These are phyloP conservation scores for Periconia digitata DNA, from an alignment of 2,329 filamentous ascomycete genomes.

Conservation along the genomic window DNA sequence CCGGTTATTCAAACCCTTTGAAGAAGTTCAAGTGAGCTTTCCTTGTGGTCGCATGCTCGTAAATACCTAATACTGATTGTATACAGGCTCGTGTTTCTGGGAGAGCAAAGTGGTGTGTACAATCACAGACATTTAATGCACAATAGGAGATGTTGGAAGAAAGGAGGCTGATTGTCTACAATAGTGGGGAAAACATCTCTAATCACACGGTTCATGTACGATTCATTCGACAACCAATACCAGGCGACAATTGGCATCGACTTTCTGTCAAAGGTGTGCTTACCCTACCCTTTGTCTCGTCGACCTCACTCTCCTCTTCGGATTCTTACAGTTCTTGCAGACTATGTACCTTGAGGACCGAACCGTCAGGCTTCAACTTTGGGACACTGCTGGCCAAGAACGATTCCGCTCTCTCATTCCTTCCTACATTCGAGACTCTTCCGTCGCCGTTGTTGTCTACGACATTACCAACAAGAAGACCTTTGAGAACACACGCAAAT, in stretches of 20 bases:
- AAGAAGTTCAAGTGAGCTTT: slow-evolving; percentile 95
- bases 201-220: slow-evolving; percentile 99
- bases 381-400: slow-evolving; percentile 98
- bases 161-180: slow-evolving; percentile 17
- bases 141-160: not conserved
- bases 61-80: slow-evolving; percentile 32
- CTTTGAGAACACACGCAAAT: slow-evolving; percentile 98
- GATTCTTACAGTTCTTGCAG: slow-evolving; percentile 46
- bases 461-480: slow-evolving; percentile 97
- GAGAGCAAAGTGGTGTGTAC: slow-evolving; percentile 92
- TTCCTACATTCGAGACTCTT: slow-evolving; percentile 97
- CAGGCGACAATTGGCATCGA: slow-evolving; percentile 99
- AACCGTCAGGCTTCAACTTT: slow-evolving; percentile 94
- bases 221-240: slow-evolving; percentile 99
- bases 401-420: slow-evolving; percentile 96
- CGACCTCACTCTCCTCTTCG: no score
- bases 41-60: slow-evolving; percentile 8
- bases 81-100: slow-evolving; percentile 86
- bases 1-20: slow-evolving; percentile 91
- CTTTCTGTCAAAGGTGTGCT: slow-evolving; percentile 87
- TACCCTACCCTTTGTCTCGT: no score
- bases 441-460: slow-evolving; percentile 97
- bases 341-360: slow-evolving; percentile 99
- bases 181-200: slow-evolving; percentile 97
- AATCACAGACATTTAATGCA: not conserved